These are phyloP conservation scores for Mycosphaerella sp. DNA, from an alignment of 2,329 filamentous ascomycete species.

Conservation along the genomic window DNA sequence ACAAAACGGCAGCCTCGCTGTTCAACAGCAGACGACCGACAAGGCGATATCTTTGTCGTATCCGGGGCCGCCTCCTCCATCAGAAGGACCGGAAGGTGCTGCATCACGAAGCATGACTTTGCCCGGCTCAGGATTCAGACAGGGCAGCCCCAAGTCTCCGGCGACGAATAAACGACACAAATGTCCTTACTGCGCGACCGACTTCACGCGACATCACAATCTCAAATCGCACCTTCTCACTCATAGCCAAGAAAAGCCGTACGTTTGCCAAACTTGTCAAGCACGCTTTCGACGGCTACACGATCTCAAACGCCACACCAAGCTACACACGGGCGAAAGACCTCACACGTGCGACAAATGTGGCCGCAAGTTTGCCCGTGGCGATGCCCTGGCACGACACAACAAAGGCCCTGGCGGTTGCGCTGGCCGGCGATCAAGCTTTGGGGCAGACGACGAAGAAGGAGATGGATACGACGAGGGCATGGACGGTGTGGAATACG, in stretches of 20 bases:
- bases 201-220: constrained; percentile 96
- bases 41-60: constrained; percentile 60
- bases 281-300: constrained; percentile 88
- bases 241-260: constrained; percentile 97
- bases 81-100: constrained; percentile 45
- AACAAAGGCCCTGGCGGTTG: constrained; percentile 95
- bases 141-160: constrained; percentile 58
- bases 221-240: constrained; percentile 95
- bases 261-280: constrained; percentile 86
- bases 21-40: constrained; percentile 33
- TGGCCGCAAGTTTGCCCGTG: constrained; percentile 87
- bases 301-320: constrained; percentile 91
- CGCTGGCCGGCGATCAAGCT: constrained; percentile 82
- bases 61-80: constrained; percentile 49
- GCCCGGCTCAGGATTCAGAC: constrained; percentile 44
- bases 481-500: constrained; percentile 60
- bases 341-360: constrained; percentile 94
- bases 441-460: constrained; percentile 68
- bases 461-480: constrained; percentile 40
- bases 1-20: constrained; percentile 21
- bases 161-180: constrained; percentile 74
- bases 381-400: constrained; percentile 88
- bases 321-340: constrained; percentile 92
- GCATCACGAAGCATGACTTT: constrained; percentile 53
- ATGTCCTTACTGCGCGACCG: constrained; percentile 91